phyloP scores from a whole-genome alignment of 2,329 filamentous ascomycete species.

The Ophiostoma sp. region DNA sequence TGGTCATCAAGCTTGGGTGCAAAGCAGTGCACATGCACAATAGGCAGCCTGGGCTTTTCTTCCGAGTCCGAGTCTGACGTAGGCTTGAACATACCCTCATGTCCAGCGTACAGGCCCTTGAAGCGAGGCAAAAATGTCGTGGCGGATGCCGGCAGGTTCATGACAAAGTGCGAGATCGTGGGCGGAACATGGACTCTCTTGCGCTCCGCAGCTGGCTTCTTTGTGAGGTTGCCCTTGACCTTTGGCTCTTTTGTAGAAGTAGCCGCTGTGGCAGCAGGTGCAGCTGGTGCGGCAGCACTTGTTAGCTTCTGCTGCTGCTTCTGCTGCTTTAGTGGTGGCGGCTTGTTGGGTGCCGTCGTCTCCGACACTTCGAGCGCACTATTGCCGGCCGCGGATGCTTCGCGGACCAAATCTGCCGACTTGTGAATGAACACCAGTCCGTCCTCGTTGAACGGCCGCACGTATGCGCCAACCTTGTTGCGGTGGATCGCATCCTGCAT shows the following conservation, averaged over 20 bases:
- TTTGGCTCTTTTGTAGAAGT: constrained; percentile 18
- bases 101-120: constrained; percentile 71
- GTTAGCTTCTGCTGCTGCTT: constrained; percentile 10
- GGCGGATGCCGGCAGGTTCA: constrained; percentile 92
- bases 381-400: constrained; percentile 46
- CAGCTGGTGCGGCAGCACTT: too few species aligned
- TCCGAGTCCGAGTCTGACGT: constrained; percentile 22
- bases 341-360: constrained; percentile 25
- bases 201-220: neutral
- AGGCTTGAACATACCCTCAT: constrained; percentile 55
- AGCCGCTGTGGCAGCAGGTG: too few species aligned
- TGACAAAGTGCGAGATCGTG: constrained; percentile 87
- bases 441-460: constrained; percentile 75
- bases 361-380: constrained; percentile 28
- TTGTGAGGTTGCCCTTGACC: constrained; percentile 17
- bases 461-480: constrained; percentile 76
- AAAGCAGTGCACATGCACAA: constrained; percentile 95
- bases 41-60: constrained; percentile 52
- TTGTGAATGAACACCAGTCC: constrained; percentile 72
- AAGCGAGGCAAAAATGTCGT: constrained; percentile 74
- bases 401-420: constrained; percentile 57
- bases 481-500: constrained; percentile 63
- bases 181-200: constrained; percentile 53
- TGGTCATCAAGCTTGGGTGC: constrained; percentile 74
- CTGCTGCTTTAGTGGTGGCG: constrained; percentile 12